Percentiles rank a stretch among this genome's conserved stretches.
phyloP scores from a whole-genome alignment of 768 basidiomycete species.

The Tephrocybe sp. region DNA sequence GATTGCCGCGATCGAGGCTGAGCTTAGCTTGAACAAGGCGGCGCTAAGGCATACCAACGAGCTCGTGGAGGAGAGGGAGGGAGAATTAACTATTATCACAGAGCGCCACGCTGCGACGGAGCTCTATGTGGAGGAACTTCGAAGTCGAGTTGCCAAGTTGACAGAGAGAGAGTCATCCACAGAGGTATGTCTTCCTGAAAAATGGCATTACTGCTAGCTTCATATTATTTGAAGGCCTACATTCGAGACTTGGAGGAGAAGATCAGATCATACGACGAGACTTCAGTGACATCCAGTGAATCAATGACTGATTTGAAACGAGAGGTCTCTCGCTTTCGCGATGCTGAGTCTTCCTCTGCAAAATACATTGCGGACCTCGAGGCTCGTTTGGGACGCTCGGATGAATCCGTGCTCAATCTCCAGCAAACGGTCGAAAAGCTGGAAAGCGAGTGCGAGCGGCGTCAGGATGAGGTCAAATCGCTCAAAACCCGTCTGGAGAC shows the following conservation, averaged over 20 bases:
- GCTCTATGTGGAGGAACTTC: conserved; percentile 85
- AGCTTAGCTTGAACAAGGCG: conserved; percentile 83
- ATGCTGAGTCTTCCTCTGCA: conserved; percentile 66
- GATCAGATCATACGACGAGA: conserved; percentile 83
- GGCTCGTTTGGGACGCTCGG: conserved; percentile 71
- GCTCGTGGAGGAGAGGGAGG: conserved; percentile 89
- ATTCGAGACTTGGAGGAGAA: conserved; percentile 92
- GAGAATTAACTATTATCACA: conserved; percentile 63
- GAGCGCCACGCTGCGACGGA: conserved; percentile 79
- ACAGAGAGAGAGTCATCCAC: conserved; percentile 88
- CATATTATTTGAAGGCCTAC: conserved; percentile 63
- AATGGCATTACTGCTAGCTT: conserved; percentile 10
- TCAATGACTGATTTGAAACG: conserved; percentile 82
- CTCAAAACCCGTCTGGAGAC: conserved; percentile 72
- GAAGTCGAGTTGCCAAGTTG: conserved; percentile 76
- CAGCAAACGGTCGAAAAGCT: conserved; percentile 72
- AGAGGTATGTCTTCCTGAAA: conserved; percentile 57
- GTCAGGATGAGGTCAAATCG: conserved; percentile 67
- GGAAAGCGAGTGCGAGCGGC: conserved; percentile 74
- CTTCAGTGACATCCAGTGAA: conserved; percentile 70
- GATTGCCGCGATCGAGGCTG: conserved; percentile 91
- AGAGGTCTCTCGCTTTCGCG: conserved; percentile 77
- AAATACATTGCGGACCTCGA: conserved; percentile 90
- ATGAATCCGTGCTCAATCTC: conserved; percentile 72
- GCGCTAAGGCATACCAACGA: conserved; percentile 91